phyloP scores from a whole-genome alignment of 768 basidiomycete genomes.

The Termitomyces sp. region DNA sequence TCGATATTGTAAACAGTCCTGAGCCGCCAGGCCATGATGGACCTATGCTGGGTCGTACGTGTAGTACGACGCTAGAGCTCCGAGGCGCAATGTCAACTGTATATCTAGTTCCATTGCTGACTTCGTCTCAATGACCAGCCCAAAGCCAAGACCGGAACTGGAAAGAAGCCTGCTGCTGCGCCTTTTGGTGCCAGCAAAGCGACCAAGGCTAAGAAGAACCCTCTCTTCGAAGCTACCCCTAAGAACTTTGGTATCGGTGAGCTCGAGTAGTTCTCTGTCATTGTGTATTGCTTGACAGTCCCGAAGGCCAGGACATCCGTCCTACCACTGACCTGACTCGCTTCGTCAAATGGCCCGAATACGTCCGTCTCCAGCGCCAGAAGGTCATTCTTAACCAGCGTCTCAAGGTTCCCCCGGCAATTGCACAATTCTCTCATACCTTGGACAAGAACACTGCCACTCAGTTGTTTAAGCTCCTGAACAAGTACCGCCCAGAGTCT shows the following conservation, averaged over 20 bases:
- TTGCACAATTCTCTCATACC: conserved; percentile 96
- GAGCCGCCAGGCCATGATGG: conserved; percentile 38
- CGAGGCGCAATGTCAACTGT: conserved; percentile 36
- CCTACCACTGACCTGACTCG: conserved; percentile 88
- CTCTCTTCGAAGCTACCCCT: conserved; percentile 85
- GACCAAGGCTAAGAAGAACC: conserved; percentile 83
- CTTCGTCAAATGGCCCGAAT: conserved; percentile 99
- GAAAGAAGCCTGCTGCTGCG: conserved; percentile 83
- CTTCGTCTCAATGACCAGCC: conserved; percentile 94
- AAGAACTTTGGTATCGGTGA: conserved; percentile 95
- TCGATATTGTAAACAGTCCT: conserved; percentile 18
- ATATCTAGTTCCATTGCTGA: conserved; percentile 31
- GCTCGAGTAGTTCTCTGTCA: conserved; percentile 15
- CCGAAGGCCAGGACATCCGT: conserved; percentile 85
- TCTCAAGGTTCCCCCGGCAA: conserved; percentile 96
- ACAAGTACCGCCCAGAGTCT: conserved; percentile 95
- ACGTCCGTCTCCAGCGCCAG: conserved; percentile 95
- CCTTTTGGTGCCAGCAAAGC: conserved; percentile 77
- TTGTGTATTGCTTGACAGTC: background rate
- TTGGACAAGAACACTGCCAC: conserved; percentile 99
- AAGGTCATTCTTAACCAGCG: conserved; percentile 98
- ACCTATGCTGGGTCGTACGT: conserved; percentile 30
- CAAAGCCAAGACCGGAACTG: conserved; percentile 62
- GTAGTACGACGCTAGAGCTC: conserved; percentile 46
- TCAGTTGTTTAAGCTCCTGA: conserved; percentile 94